phyloP scores from a whole-genome alignment of 176 grass and related monocot genomes.

The Rhynchospora breviuscula region DNA sequence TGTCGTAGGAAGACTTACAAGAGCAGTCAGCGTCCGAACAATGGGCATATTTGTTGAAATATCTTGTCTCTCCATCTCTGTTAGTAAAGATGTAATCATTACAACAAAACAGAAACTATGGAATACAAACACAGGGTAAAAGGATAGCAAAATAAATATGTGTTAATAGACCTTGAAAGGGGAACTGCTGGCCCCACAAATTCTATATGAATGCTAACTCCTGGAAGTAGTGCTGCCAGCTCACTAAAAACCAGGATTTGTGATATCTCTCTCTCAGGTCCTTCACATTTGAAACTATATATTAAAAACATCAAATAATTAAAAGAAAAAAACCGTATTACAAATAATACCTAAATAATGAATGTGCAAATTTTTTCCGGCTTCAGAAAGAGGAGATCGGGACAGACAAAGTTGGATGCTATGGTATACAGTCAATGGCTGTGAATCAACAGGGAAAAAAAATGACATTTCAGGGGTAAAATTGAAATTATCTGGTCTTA shows the following conservation, averaged over 20 bases:
- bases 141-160: slow-evolving; percentile 1
- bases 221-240: slow-evolving; percentile 71
- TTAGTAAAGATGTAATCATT: not conserved
- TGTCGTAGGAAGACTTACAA: slow-evolving; percentile 47
- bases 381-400: slow-evolving; percentile 41
- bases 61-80: slow-evolving; percentile 65
- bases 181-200: slow-evolving; percentile 89
- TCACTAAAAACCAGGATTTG: slow-evolving; percentile 73
- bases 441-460: slow-evolving; percentile 21
- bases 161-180: slow-evolving; percentile 45
- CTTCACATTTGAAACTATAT: slow-evolving; percentile 36
- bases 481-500: not conserved
- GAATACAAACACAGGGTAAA: not conserved
- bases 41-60: slow-evolving; percentile 43
- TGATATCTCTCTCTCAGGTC: slow-evolving; percentile 77
- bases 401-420: slow-evolving; percentile 51
- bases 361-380: slow-evolving; percentile 41
- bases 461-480: not conserved
- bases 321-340: not conserved
- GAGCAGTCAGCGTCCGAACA: slow-evolving; percentile 61
- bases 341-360: slow-evolving; percentile 93
- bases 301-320: slow-evolving; percentile 13
- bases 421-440: slow-evolving; percentile 86
- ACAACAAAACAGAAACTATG: slow-evolving; percentile 2
- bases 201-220: slow-evolving; percentile 49